Conservation (phyloP, 2,329 filamentous ascomycete species). For the Emergomyces orientalis region DNA sequence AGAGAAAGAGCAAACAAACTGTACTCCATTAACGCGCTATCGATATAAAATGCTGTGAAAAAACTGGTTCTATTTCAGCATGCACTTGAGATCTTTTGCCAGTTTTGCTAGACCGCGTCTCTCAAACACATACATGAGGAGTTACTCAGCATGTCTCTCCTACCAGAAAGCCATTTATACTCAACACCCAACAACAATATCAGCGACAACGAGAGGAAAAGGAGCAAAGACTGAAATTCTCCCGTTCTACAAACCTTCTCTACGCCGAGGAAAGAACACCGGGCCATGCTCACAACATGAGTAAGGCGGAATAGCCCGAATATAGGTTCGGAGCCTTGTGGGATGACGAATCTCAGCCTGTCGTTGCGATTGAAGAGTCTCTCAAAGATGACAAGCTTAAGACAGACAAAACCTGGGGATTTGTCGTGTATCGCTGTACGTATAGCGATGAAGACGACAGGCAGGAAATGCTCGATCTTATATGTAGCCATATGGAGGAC, state of each 20-base stretch:
- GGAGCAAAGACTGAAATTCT: neutral
- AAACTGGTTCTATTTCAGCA: neutral
- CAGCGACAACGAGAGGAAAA: neutral
- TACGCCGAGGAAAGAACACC: neutral
- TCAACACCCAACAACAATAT: neutral
- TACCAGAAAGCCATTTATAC: neutral
- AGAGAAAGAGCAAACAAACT: no score
- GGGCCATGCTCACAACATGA: neutral
- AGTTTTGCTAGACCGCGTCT: neutral
- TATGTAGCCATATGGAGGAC: constrained; percentile 5
- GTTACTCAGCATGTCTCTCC: neutral
- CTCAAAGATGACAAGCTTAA: neutral
- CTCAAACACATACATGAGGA: neutral
- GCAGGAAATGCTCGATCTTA: constrained; percentile 13
- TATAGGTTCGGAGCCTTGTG: neutral
- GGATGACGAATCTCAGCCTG: neutral
- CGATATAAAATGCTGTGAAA: neutral
- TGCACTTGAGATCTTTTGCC: neutral
- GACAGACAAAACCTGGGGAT: constrained; percentile 12
- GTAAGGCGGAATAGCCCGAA: neutral
- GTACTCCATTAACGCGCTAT: neutral
- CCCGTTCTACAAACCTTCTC: neutral
- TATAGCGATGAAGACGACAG: constrained; percentile 14
- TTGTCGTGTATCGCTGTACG: constrained; percentile 16
- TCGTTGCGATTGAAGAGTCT: neutral